Evolutionary conservation across 2,329 filamentous ascomycete genomes (phyloP), one percentile per base, ranked within the genome.

Genomic region (Ceratocystiopsis minuta): DNA sequence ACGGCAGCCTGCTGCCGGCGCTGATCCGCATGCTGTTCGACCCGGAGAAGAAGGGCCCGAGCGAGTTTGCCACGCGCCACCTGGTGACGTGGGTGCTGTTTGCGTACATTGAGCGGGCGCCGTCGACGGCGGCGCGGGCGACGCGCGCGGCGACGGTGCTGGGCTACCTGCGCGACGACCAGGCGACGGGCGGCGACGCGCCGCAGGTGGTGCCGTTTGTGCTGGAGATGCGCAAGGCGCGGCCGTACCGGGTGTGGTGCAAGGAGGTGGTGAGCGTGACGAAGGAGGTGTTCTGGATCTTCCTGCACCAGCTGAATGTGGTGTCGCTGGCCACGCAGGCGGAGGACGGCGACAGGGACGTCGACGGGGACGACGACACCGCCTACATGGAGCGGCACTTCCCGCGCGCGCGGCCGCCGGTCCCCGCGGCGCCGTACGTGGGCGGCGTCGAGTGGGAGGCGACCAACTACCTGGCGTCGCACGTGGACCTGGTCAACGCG

Each of bases 201-300:
- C 20, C 20, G 20, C 75, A 78, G 16, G 84, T 86, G 0, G 65
- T 94, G 9, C 77, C 77, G 3, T 96, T 96, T 56, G 86, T 96
- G 38, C 64, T 88, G 17, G 82, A 87, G 46, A 96, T 96, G 76
- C 80, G 82, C 51, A 77, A 79, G 33, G 75, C 85, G 39, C 74
- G 88, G 0, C 88, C 88, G 1, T 98, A 95, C 58, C 80, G 85
- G 32, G 73, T 93, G 3, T 98, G 88, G 88, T 85, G 80, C 61
- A 90, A 87, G 58, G 90, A 98, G 60, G 76, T 88, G 16, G 78
- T 79, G 45, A 87, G 82, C 52, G 88, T 96, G 38, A 94, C 87
- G 36, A 95, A 95, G 59, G 88, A 98, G 58, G 88, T 96, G 24
- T 98, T 98, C 57, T 98, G 88, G 88, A 96, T 96, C 56, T 98